Evolutionary conservation across 345 rosid species (phyloP).

Genomic region (Noccaea bulbosa): DNA sequence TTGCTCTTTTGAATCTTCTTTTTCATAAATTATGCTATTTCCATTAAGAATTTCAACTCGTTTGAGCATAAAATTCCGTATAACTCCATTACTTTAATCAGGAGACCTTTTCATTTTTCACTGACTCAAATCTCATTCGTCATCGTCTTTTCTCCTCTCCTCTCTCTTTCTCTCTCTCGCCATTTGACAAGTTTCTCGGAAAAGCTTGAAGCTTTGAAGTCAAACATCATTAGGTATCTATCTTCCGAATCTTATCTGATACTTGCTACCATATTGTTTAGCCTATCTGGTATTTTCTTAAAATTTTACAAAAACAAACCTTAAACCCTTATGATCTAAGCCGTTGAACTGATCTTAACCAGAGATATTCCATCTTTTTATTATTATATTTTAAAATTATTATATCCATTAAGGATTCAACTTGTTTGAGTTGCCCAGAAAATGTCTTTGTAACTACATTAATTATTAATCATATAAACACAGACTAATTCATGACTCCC

Average conservation of each 20-base stretch:
- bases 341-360: conserved; percentile 14
- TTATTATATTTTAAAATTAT: conserved; percentile 1
- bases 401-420: conserved; percentile 33
- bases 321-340: conserved; percentile 31
- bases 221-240: neutral
- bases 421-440: conserved; percentile 33
- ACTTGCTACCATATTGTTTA: neutral
- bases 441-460: conserved; percentile 34
- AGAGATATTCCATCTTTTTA: conserved; percentile 23
- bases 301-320: neutral
- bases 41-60: conserved; percentile 16
- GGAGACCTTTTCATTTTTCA: neutral
- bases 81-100: conserved; percentile 19
- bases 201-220: conserved; percentile 33
- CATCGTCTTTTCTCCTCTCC: neutral
- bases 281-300: neutral
- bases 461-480: conserved; percentile 10
- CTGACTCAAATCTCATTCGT: conserved; percentile 33
- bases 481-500: conserved; percentile 32
- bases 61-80: conserved; percentile 6
- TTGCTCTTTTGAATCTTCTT: conserved; percentile 16
- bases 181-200: conserved; percentile 29
- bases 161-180: conserved; percentile 27
- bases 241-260: conserved; percentile 23
- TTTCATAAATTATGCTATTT: neutral